Base-by-base conservation (phyloP, 331 rosid genomes). In the Stylosanthes scabra region DNA sequence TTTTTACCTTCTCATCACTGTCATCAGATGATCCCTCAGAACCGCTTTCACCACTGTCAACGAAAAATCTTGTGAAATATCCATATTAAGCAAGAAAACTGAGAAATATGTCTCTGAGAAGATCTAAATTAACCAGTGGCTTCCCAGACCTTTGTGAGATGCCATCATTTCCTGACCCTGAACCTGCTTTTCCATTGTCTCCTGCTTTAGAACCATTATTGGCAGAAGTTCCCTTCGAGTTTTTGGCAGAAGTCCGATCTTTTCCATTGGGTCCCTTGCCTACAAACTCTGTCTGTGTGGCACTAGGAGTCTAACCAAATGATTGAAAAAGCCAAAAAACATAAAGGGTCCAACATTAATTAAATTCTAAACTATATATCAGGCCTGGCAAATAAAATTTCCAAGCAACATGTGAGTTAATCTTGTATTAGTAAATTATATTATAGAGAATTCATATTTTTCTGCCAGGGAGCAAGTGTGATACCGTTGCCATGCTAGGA, bases 121-220 rank as follows among this genome's bases (percentile, higher is more conserved):
- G 56, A 56, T 67, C 27, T 54, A 28, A 41, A 56, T 52, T 68
- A 70, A 70, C 27, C n/a, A 15, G 55, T 13, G 59, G 71, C 62
- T 63, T 73, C 67, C 71, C 80, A 65, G 71, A 91, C 97, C 97
- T 91, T 79, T 86, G 97, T 16, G 97, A 88, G 74, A 81, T 77
- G 8, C 85, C 96, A 73, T 91, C 94, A 68, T 91, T 91, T 72
- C 90, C 92, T n/a, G 97, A 86, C 66, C 89, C 90, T 27, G 95
- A 88, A 73, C 87, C 83, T 63, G 79, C 97, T 82, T 88, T 91
- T 68, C 85, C 87, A 78, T 84, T 82, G 42, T 88, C 93, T 80
- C 68, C 88, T 10, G 82, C 82, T 81, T 88, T 88, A 55, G 74
- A 83, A 78, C 66, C 81, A 9, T 78, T 54, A 74, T 51, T 86